Base-by-base conservation (phyloP, 169 alveolate genomes). In the Eimeria sp. region DNA sequence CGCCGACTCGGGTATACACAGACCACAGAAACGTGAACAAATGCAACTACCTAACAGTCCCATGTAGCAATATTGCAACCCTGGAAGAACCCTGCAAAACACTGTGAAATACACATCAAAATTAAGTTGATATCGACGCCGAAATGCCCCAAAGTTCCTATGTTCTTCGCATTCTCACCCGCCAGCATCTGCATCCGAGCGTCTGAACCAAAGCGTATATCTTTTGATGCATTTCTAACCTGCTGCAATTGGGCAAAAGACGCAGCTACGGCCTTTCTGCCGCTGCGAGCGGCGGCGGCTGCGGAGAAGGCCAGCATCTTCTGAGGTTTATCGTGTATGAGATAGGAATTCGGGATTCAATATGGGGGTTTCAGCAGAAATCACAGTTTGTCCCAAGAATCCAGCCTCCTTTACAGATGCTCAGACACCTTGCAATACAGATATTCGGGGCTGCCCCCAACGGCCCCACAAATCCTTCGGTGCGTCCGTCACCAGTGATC, bases 161-260 rank as follows among this genome's bases (percentile, higher is more conserved):
- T 11, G 10, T 22, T 13, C 78, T 13, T 30, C 78, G 78, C 20
- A 67, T 27, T 30, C 96, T 40, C 76, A 92, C 96, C 96, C 65
- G 96, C 96, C 51, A 92, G 88, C 96, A 92, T 92, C 92, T 92
- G 96, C 75, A 61, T 82, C 63, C 96, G 76, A 9, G 96, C 96
- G 10, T 92, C 96, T 16, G 91, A 80, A 25, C 96, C 96, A 20
- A 92, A 92, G 4, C 96, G 96, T 57, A 92, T 82, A 5, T 92
- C 96, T 65, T 92, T 92, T 6, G 92, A 84, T 30, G 20, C 78
- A 34, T 57, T 10, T 51, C 92, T 11, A 30, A 30, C 67, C 57
- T 84, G 92, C 76, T 84, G 92, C 78, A 84, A 13, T 13, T 84
- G 92, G 43, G 76, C 34, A 22, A 84, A 84, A 9, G 92, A 84